These are phyloP conservation scores for Psilocybe mexicana DNA, from an alignment of 1,284 basidiomycete genomes.

Conservation along the genomic window DNA sequence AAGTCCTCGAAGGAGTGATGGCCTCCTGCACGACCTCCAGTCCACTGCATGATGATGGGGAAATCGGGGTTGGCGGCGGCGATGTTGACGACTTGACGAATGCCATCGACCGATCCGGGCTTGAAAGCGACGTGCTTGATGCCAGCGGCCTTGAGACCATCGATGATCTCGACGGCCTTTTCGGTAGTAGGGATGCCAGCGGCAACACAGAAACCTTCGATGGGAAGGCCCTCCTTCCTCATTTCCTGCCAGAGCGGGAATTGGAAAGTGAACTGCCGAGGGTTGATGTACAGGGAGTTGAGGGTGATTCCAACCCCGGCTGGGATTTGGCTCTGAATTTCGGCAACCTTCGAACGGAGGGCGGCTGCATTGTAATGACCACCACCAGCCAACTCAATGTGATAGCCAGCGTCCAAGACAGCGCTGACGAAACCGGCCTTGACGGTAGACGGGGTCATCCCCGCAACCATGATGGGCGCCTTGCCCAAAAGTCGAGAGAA, in stretches of 20 bases:
- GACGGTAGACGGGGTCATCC: conserved; percentile 97
- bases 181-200: conserved; percentile 93
- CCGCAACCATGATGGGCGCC: conserved; percentile 97
- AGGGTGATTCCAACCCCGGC: conserved; percentile 90
- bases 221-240: conserved; percentile 91
- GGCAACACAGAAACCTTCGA: conserved; percentile 98
- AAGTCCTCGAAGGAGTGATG: conserved; percentile 99
- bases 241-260: conserved; percentile 97
- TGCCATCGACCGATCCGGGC: conserved; percentile 96
- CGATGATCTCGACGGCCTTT: conserved; percentile 93
- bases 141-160: conserved; percentile 71
- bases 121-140: conserved; percentile 98
- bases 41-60: conserved; percentile 99
- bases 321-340: conserved; percentile 84
- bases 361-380: conserved; percentile 93
- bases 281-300: conserved; percentile 98
- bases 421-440: conserved; percentile 92
- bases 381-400: conserved; percentile 96
- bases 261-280: conserved; percentile 96
- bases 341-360: conserved; percentile 86
- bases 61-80: conserved; percentile 93
- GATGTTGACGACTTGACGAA: conserved; percentile 96
- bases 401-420: conserved; percentile 91
- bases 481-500: conserved; percentile 96
- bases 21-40: conserved; percentile 97